Base-by-base conservation (phyloP, 805 yeast genomes). In the Danielia reshetovae region DNA sequence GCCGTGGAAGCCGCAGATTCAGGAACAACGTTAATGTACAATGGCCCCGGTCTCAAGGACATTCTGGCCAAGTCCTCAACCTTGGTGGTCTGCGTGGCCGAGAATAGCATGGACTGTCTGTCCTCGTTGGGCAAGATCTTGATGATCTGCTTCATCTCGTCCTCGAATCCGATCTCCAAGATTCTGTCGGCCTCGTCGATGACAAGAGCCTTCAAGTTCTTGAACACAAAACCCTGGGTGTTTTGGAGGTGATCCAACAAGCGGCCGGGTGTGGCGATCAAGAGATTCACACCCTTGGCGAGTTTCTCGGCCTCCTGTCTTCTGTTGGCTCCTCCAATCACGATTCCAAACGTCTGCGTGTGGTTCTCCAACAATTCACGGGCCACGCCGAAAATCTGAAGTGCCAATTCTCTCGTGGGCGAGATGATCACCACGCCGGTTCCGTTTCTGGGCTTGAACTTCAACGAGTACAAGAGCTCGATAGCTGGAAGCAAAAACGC, bases 61-160 rank as follows among this genome's bases (percentile, higher is more conserved):
- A 93, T 90, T 63, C 99, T 78, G 11, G 99, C 98, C 55, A 93
- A 72, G 67, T 93, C 98, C 62, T 93, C 97, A 45, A 93, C 98
- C 65, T 94, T 93, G 26, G 97, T 93, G 19, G 98, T 93, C 63
- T 93, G 98, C 1, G 99, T 93, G 30, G 99, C 99, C n/a, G 97
- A 90, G 58, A 93, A 93, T 45, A 93, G 68, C 97, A 93, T 90
- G 26, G 95, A 75, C 62, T 93, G 98, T 65, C 98, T 82, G 46
- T 83, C 89, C 48, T 87, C 90, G 42, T 78, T 83, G 29, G 98
- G 98, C 53, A 93, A 70, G 44, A 94, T 86, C 62, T 82, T 86
- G 54, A 93, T 86, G 55, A 93, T 93, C 64, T 93, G 97, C 60
- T 76, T 84, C 97, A 93, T 93, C 69, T 93, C 99, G 50, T 94